Conservation (phyloP, 2,329 filamentous ascomycete species). For the Fusarium austroafricanum region DNA sequence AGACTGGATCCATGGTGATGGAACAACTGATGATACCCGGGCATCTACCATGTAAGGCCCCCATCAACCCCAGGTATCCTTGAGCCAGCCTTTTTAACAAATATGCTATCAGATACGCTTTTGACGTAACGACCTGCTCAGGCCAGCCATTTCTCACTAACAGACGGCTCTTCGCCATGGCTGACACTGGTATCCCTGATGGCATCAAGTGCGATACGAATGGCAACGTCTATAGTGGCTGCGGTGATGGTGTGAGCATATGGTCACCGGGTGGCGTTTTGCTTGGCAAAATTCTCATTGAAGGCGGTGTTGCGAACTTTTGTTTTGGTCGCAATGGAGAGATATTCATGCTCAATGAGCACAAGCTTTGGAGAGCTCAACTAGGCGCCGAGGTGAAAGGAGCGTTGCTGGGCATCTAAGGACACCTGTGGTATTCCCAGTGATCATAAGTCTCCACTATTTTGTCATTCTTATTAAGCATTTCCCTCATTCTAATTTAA, state of each 20-base stretch:
- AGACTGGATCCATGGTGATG: conserved; percentile 50
- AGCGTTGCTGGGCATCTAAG: conserved; percentile 30
- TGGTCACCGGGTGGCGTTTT: conserved; percentile 60
- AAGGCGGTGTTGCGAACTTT: conserved; percentile 60
- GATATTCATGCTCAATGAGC: conserved; percentile 62
- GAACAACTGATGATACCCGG: conserved; percentile 45
- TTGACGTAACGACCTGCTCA: conserved; percentile 47
- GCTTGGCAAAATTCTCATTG: conserved; percentile 58
- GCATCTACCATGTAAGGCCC: conserved; percentile 45
- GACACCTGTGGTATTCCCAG: not conserved
- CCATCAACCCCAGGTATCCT: rapidly evolving
- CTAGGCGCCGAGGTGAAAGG: conserved; percentile 29
- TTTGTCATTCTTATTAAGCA: not conserved
- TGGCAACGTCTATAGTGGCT: conserved; percentile 63
- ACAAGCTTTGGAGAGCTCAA: conserved; percentile 54
- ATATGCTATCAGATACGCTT: conserved; percentile 47
- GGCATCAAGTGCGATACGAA: conserved; percentile 60
- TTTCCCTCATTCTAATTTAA: not conserved
- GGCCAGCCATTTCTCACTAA: conserved; percentile 58
- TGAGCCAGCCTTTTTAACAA: rapidly evolving
- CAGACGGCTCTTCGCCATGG: conserved; percentile 62
- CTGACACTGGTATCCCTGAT: conserved; percentile 59
- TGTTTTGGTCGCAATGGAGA: conserved; percentile 58
- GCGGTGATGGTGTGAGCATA: conserved; percentile 61
- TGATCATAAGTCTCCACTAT: no score